Evolutionary conservation across 1,284 basidiomycete genomes (phyloP), one percentile per base, ranked within the genome.

Genomic region (Rhodotorula sp.): DNA sequence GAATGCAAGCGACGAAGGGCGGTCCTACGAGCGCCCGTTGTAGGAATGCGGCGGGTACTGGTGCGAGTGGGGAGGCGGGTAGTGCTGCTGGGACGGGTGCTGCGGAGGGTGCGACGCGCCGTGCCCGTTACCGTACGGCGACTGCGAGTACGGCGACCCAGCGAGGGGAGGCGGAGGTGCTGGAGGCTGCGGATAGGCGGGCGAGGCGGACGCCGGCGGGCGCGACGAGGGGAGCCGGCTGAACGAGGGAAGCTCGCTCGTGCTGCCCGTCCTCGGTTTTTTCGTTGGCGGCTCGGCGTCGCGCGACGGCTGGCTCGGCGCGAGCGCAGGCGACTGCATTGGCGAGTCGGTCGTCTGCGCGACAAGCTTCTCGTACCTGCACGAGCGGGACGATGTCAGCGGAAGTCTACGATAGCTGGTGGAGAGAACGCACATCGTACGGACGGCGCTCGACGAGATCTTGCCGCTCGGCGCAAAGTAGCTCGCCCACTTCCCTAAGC

Each of bases 401-500:
- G 27, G 48, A n/a, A 39, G 37, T 2, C 0, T 21, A 37, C 12
- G 5, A 13, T 1, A 34, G 27, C 15, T 0, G 0, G 29, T 25
- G 13, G 25, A 19, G 6, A 8, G 21, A n/a, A 37, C 74, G 61
- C 44, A 76, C 74, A 76, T 70, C 8, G 32, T 46, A 46, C 67
- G 69, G 9, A 76, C 58, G 34, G 61, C 53, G 1, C 17, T 27
- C 51, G 72, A 74, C 19, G 66, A 46, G 2, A 73, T 69, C 32
- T 63, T 62, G 39, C 29, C 29, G n/a, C 22, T 50, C 22, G 76
- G 69, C 71, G 72, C 75, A 67, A 77, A 77, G 61, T 67, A 66
- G 22, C 37, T 64, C 36, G 76, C 63, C 76, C 76, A 77, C 34
- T 72, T 72, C 75, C 74, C 71, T 76, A 44, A 10, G 7, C 25